A percentile compares a stretch with the other conserved stretches of the same genome.
These are phyloP conservation scores for Aspergillus floridensis DNA, from an alignment of 2,329 filamentous ascomycete species.

Conservation along the genomic window DNA sequence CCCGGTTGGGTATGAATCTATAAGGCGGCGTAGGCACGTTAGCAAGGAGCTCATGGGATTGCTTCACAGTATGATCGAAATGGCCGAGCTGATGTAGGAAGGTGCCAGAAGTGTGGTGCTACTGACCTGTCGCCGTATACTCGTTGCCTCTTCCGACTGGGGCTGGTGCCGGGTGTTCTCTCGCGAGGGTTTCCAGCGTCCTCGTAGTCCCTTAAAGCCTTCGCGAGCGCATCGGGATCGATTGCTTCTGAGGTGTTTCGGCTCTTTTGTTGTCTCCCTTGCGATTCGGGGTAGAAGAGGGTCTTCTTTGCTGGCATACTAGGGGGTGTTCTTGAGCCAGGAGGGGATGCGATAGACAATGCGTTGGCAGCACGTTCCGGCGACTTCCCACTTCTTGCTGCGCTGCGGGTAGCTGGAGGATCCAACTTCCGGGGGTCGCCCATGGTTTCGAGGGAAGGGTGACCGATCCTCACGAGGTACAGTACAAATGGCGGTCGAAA, in stretches of 20 bases:
- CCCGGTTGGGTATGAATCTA: slow-evolving; percentile 92
- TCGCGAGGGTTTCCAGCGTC: slow-evolving; percentile 58
- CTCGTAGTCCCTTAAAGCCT: slow-evolving; percentile 61
- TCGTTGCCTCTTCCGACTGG: slow-evolving; percentile 66
- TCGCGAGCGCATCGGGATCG: slow-evolving; percentile 59
- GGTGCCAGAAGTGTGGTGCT: neutral
- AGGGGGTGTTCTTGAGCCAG: slow-evolving; percentile 60
- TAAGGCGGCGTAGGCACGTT: slow-evolving; percentile 16
- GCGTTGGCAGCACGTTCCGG: slow-evolving; percentile 23
- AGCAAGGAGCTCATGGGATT: slow-evolving; percentile 5
- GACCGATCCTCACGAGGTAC: slow-evolving; percentile 5
- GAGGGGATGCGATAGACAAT: slow-evolving; percentile 48
- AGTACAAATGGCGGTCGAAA: slow-evolving; percentile 20
- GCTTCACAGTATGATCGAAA: neutral
- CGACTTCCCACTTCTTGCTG: slow-evolving; percentile 21
- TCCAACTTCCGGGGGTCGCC: slow-evolving; percentile 20
- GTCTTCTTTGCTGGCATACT: slow-evolving; percentile 51
- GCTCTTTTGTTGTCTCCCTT: slow-evolving; percentile 24
- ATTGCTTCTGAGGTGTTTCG: slow-evolving; percentile 51
- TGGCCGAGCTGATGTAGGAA: neutral
- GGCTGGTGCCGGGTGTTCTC: slow-evolving; percentile 63
- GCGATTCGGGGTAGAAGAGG: slow-evolving; percentile 34
- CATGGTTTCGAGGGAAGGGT: slow-evolving; percentile 18
- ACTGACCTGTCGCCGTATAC: slow-evolving; percentile 63
- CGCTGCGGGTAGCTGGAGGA: slow-evolving; percentile 19